Base-by-base conservation (phyloP, 352 stramenopile genomes). In the Phytophthora ohioensis region DNA sequence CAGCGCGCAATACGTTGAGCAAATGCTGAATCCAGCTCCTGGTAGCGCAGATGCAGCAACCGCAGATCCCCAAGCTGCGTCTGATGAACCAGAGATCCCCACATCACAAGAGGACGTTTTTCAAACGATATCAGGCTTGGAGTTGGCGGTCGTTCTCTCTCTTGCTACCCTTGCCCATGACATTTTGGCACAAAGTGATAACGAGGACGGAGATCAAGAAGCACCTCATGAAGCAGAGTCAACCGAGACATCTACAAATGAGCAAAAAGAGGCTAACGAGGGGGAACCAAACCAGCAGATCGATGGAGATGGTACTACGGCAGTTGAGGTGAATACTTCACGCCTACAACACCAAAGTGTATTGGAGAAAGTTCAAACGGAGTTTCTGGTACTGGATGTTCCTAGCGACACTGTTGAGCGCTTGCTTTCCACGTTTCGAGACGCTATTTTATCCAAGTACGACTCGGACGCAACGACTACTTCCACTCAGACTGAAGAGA, bases 1-100 rank as follows among this genome's bases (percentile, higher is more conserved):
- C 15, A 93, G 82, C 59, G 46, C 52, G 9, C 54, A 87, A 34
- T 71, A 74, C 46, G 87, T 92, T 56, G 78, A 90, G 21, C 46
- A 88, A 10, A 35, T 78, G 5, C 69, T 79, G 32, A 71, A 64
- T n/a, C 55, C 61, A 41, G 7, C 15, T 17, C 32, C 47, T 15
- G 3, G 21, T 4, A 46, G 10, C 34, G 45, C 12, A 4, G 17
- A 56, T 57, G 45, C 39, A 35, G 15, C 12, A 2, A 32, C 43
- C 13, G 11, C 34, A 36, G 36, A 61, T 10, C 4, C 27, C 27
- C 34, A 12, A 8, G 2, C 49, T 48, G 34, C 27, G 12, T 52
- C 51, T 49, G 27, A 27, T 42, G 36, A 61, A 9, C n/a, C 48
- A 27, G 41, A 73, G 17, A 5, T 38, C 7, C 7, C 8, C 9